Percentiles rank a stretch among this genome's conserved stretches.
phyloP scores from a whole-genome alignment of 2,329 filamentous ascomycete genomes.

The Aureobasidium namibiae region DNA sequence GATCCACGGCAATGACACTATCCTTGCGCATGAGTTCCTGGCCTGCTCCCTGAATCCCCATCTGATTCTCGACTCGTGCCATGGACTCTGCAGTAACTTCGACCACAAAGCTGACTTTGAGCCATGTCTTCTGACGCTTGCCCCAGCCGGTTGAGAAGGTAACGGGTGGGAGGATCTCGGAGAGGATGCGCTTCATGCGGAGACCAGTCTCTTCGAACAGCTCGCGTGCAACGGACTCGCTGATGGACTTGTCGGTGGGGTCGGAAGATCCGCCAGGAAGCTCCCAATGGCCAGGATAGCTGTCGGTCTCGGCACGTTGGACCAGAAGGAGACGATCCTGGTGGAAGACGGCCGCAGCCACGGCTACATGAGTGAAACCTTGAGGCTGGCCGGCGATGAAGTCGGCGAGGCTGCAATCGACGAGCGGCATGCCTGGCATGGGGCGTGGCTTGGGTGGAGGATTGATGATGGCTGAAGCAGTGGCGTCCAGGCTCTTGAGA shows the following conservation, averaged over 20 bases:
- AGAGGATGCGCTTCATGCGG: constrained; percentile 23
- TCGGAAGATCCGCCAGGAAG: constrained; percentile 42
- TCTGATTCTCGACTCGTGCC: not conserved
- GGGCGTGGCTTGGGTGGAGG: constrained; percentile 5
- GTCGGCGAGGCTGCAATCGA: not conserved
- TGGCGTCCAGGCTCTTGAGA: constrained; percentile 13
- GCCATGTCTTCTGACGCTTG: constrained; percentile 11
- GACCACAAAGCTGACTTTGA: constrained; percentile 15
- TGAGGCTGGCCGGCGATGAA: constrained; percentile 10
- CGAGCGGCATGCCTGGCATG: constrained; percentile 1
- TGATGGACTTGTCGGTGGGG: constrained; percentile 32
- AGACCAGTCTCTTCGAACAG: constrained; percentile 43
- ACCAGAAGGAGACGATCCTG: constrained; percentile 34
- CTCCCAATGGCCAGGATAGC: constrained; percentile 42
- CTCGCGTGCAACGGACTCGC: constrained; percentile 41
- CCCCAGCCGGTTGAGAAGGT: constrained; percentile 14
- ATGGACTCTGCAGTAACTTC: constrained; percentile 12
- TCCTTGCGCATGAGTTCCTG: constrained; percentile 11
- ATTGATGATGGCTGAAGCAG: constrained; percentile 11
- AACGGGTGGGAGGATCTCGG: constrained; percentile 18
- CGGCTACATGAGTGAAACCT: constrained; percentile 13
- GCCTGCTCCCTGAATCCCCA: not conserved
- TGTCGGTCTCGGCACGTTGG: constrained; percentile 34
- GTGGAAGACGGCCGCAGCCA: constrained; percentile 16
- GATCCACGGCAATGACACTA: not conserved